Base-by-base conservation (phyloP, 257 asterid genomes). In the Gentiana macrophylla region DNA sequence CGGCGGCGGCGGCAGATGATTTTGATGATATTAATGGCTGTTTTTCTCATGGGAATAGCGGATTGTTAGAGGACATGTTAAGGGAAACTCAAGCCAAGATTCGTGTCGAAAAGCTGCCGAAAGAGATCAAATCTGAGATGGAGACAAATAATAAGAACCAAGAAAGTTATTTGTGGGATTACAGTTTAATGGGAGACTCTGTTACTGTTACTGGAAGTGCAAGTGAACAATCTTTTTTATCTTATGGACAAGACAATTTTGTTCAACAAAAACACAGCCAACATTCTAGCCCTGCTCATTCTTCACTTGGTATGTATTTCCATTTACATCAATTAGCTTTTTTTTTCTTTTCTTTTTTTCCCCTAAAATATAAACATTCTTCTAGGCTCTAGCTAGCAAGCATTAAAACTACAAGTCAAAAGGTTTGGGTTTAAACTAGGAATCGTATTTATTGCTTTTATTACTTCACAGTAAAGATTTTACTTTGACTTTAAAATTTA, bases 41-140 rank as follows among this genome's bases (percentile, higher is more conserved):
- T 2, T 72, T 60, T 51, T 38, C 61, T 1, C 61, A 41, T 0
- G 49, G 77, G 6, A 73, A 55, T 13, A 78, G 77, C 7, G 95
- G 90, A 13, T 64, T 86, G 72, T 58, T 83, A 56, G 77, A 73
- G 15, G 95, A 80, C 63, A 65, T 85, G 5, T 44, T 80, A 11
- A 78, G 58, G 48, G 81, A 80, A 55, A 64, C 83, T 56, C 75
- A 53, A 12, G 65, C 72, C 45, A 53, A 77, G 66, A 59, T 15
- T 15, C 24, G 24, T 15, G 24, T 43, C 50, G 67, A 54, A 6
- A 78, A 59, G 48, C 24, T 0, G 24, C 38, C 44, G 0, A 60
- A 53, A 12, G 55, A 50, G 37, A 45, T 6, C n/a, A 32, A n/a
- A 1, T 12, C 5, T 7, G 9, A 47, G 38, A 64, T 57, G 32